Evolutionary conservation across 2,329 filamentous ascomycete species (phyloP), one percentile per base, ranked within the genome.

Genomic region (Penicillium brevicompactum): DNA sequence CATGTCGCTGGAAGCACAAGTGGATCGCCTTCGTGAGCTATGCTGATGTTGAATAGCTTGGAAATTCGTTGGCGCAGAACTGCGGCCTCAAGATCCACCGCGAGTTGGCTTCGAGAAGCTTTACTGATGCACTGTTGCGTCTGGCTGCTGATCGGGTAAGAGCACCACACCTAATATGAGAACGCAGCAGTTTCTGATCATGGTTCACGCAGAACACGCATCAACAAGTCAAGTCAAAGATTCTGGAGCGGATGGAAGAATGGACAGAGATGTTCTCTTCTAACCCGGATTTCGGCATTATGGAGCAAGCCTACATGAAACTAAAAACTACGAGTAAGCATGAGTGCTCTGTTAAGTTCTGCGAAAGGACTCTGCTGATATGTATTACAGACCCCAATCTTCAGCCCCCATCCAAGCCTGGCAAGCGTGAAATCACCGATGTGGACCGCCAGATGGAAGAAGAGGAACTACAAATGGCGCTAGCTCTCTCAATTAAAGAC

Each of bases 151-250:
- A 99, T 75, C 85, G 92, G 53, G 80, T 82, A 70, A 60, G 75
- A 60, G 22, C 18, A 13, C 34, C 3, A 14, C 43, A 11, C 18
- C 16, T 14, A 11, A 13, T 10, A 18, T 8, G 16, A 11, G 47
- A 44, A 38, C 7, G 2, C 13, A 24, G 18, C 21, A 16, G 44
- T 13, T 41, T 56, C 48, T 58, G 56, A 47, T 30, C 38, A 41
- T 14, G 18, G 18, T 18, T 18, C 18, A 18, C 18, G 37, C 57
- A 85, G 77, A 99, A 96, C 74, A 97, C 93, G 49, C 94, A 97
- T 74, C 88, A 89, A 71, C 91, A 96, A 74, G 94, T 99, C 71
- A 97, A 97, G 78, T 86, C 91, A 61, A 97, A 97, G 83, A 96
- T 99, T 62, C 77, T 97, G 56, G 93, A 97, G 80, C 87, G 92